Conservation (phyloP, 345 rosid genomes). For the Cochlearia excelsa region DNA sequence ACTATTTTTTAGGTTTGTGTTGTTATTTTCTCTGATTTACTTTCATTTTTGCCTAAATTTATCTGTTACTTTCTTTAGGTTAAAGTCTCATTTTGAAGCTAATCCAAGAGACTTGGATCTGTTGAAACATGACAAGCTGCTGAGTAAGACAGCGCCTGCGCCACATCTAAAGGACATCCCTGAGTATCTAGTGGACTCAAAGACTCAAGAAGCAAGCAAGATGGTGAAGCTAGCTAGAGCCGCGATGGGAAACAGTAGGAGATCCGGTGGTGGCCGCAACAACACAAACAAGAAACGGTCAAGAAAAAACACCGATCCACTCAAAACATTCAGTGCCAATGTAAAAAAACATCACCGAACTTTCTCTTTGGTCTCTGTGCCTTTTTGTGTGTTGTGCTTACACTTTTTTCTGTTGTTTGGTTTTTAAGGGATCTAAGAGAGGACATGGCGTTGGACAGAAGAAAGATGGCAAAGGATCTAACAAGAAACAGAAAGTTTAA, state of each 20-base stretch:
- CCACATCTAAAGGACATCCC: conserved; percentile 75
- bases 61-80: conserved; percentile 40
- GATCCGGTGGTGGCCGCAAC: conserved; percentile 36
- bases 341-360: conserved; percentile 9
- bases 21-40: not conserved
- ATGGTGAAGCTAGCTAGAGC: conserved; percentile 78
- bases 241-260: conserved; percentile 65
- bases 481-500: conserved; percentile 34
- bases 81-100: conserved; percentile 83
- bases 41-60: not conserved
- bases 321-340: conserved; percentile 38
- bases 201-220: conserved; percentile 80
- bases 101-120: conserved; percentile 82
- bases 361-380: not conserved
- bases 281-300: conserved; percentile 49
- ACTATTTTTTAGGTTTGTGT: not conserved
- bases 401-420: not conserved
- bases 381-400: conserved; percentile 9
- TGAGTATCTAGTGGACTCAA: conserved; percentile 63
- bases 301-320: conserved; percentile 60
- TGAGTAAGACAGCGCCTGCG: conserved; percentile 67
- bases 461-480: conserved; percentile 28
- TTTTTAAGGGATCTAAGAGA: conserved; percentile 33
- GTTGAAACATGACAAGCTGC: conserved; percentile 73
- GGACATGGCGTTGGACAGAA: conserved; percentile 31